These are phyloP conservation scores for Noccaea caerulescens DNA, from an alignment of 345 rosid species.

Conservation along the genomic window DNA sequence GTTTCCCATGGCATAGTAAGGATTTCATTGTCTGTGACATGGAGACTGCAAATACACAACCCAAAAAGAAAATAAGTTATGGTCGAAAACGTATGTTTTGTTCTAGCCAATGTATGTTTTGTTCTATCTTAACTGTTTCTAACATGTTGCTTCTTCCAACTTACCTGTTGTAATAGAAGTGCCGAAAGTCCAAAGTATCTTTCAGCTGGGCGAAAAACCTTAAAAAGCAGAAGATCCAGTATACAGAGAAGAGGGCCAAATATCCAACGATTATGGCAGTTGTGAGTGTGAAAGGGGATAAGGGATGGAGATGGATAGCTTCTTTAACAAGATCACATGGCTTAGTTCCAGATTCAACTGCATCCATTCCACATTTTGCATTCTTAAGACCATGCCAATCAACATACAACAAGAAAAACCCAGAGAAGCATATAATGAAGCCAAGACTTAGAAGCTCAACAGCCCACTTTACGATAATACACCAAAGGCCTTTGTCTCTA, in stretches of 20 bases:
- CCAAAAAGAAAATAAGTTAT: constrained; percentile 9
- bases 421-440: constrained; percentile 92
- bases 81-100: constrained; percentile 2
- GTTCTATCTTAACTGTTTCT: background rate
- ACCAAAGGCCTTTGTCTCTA: constrained; percentile 96
- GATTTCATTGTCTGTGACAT: constrained; percentile 87
- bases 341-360: constrained; percentile 92
- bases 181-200: constrained; percentile 80
- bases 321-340: constrained; percentile 97
- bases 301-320: constrained; percentile 87
- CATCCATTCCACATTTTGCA: constrained; percentile 99
- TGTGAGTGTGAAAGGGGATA: constrained; percentile 85
- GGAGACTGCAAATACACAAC: constrained; percentile 68
- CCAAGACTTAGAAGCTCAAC: constrained; percentile 91
- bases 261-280: constrained; percentile 87
- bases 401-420: constrained; percentile 89
- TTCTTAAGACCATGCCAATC: constrained; percentile 98
- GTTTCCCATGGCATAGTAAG: constrained; percentile 95
- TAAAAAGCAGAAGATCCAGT: constrained; percentile 89
- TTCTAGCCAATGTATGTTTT: background rate
- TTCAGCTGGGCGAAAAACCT: constrained; percentile 90
- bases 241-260: constrained; percentile 77
- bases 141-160: constrained; percentile 18
- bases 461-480: constrained; percentile 92
- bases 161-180: constrained; percentile 83